Base-by-base conservation (phyloP, 148 eudicot genomes). In the Linanthus parryae region DNA sequence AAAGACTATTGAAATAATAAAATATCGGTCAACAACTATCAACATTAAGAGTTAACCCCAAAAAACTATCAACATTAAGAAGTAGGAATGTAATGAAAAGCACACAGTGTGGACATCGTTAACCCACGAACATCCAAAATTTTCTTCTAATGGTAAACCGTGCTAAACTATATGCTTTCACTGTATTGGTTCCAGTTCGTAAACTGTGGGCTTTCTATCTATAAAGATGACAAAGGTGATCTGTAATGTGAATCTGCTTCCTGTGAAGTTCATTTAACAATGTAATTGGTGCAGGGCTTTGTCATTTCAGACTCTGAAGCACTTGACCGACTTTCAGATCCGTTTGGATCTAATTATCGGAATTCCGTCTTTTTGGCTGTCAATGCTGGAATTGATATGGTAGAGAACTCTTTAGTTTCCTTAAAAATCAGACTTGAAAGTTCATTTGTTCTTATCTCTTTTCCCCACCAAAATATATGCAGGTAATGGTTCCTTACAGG, bases 341-440 rank as follows among this genome's bases (percentile, higher is more conserved):
- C 94, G 13, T 57, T 19, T 62, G 90, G 88, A 1, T 75, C 88
- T 50, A 64, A 87, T 64, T 92, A 81, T 62, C 78, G 82, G 29
- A 61, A 58, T 23, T 74, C 73, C 52, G 60, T 87, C 59, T 59
- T 67, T 20, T 53, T 71, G 12, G 64, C 87, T 19, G 39, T 92
- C 28, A 84, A 71, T 61, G 94, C 98, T 21, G 98, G 98, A 69
- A 70, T 92, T 52, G 98, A 92, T 69, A 92, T 92, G 94, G 98
- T 87, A 84, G 55, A 63, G 27, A 62, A 19, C 40, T 43, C n/a
- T 36, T 11, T 36, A 21, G 8, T 45, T 48, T 19, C 14, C 11
- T 21, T 1, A 25, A 46, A 10, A 11, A 17, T 13, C 10, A 48
- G 15, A 3, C 21, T 16, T 3, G 27, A 24, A 10, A 9, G 34